Evolutionary conservation across 2,329 filamentous ascomycete species (phyloP), one percentile per base, ranked within the genome.

Genomic region (Chrysoporthe austroafricana): DNA sequence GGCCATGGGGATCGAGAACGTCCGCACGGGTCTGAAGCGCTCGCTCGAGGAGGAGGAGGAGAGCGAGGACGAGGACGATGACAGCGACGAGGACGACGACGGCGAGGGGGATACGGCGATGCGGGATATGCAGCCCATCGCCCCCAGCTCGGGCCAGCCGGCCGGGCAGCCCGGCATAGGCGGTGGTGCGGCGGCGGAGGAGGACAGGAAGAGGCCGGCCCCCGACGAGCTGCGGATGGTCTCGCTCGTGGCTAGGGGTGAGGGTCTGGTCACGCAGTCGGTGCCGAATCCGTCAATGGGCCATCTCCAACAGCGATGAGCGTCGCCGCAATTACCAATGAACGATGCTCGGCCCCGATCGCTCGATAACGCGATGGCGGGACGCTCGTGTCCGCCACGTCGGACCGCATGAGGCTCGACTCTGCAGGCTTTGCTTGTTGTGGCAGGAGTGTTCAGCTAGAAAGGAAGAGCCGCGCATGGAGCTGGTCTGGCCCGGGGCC

Each of bases 21-120:
- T 94, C 58, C 84, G 89, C 48, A 95, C 92, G 0, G 92, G 92
- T 0, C 77, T 96, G 74, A 84, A 78, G 74, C 84, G 86, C 2
- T 73, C 88, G 14, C 83, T 85, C 61, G 83, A 85, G 32, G 82
- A 84, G 0, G 80, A 82, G 0, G 82, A 83, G 0, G 85, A 86
- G 2, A 88, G 89, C 1, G 87, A 89, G 0, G 83, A 86, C 0
- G 88, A 88, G 0, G 86, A 86, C 0, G 86, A 86, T 0, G 85
- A 85, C 0, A 85, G 84, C 0, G 85, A 82, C 0, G 84, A 84
- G 0, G 81, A 81, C 0, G 85, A 85, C 7, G 83, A 84, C 6
- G 84, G 82, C 0, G 82, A 81, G 1, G 81, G 79, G 0, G 81
- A 79, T 18, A 81, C 77, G n/a, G 75, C 72, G 0, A 72, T 73